A percentile compares a stretch with the other conserved stretches of the same genome.
Conservation (phyloP, 2,329 filamentous ascomycete species). For the Penicillium sp. region DNA sequence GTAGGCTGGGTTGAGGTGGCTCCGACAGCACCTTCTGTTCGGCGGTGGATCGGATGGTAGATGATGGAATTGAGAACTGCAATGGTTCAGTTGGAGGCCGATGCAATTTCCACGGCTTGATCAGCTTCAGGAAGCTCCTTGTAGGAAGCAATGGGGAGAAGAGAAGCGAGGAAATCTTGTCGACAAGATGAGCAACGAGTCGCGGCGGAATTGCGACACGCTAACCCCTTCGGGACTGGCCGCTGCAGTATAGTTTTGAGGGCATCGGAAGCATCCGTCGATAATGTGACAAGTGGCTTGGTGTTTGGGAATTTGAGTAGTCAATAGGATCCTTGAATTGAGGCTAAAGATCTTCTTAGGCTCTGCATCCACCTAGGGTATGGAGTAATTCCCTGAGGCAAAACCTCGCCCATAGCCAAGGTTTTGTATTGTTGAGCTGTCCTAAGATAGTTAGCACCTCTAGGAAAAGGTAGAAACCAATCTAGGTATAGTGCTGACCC, state of each 20-base stretch:
- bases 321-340: too few relatives aligned
- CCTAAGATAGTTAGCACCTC: too few relatives aligned
- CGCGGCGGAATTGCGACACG: conserved; percentile 5
- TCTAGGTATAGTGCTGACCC: too few relatives aligned
- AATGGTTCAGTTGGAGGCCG: neutral
- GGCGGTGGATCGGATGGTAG: neutral
- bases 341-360: too few relatives aligned
- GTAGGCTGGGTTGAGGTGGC: neutral
- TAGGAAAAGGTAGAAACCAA: neutral
- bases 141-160: neutral
- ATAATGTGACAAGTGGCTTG: neutral
- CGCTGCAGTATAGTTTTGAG: neutral
- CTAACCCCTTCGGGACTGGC: conserved; percentile 9
- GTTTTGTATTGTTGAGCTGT: too few relatives aligned
- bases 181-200: conserved; percentile 43
- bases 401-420: too few relatives aligned
- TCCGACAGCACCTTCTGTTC: neutral
- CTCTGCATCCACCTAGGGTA: neutral
- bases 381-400: neutral
- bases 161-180: conserved; percentile 29
- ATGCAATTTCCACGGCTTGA: too few relatives aligned
- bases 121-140: neutral
- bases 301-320: neutral
- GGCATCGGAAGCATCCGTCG: too few relatives aligned
- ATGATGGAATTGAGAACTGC: neutral